Conservation (phyloP, 352 stramenopile species). For the Globisporangium splendens region DNA sequence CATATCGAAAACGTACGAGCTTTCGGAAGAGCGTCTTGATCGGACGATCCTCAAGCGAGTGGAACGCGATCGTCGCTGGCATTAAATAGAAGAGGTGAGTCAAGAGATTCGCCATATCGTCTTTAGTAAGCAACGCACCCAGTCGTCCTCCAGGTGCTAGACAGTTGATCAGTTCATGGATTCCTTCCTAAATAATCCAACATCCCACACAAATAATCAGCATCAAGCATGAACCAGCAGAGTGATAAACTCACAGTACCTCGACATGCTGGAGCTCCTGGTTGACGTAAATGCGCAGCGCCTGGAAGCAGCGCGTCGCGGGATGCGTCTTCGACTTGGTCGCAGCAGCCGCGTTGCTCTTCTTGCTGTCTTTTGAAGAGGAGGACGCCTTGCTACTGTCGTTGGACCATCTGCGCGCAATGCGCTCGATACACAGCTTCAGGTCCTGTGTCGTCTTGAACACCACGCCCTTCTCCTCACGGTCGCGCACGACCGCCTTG, state of each 20-base stretch:
- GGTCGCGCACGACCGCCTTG: slow-evolving; percentile 71
- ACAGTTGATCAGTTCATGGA: slow-evolving; percentile 49
- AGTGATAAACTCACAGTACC: slow-evolving; percentile 6
- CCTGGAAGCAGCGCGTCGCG: slow-evolving; percentile 78
- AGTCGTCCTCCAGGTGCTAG: slow-evolving; percentile 56
- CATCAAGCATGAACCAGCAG: neutral
- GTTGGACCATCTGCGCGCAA: slow-evolving; percentile 59
- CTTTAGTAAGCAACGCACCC: slow-evolving; percentile 19
- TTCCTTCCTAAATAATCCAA: slow-evolving; percentile 20
- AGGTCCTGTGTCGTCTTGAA: slow-evolving; percentile 68
- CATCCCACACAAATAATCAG: neutral
- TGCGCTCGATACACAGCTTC: slow-evolving; percentile 71
- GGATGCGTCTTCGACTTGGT: slow-evolving; percentile 38
- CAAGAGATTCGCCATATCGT: neutral
- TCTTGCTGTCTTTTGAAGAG: neutral
- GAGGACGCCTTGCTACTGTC: slow-evolving; percentile 9
- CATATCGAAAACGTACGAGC: slow-evolving; percentile 27
- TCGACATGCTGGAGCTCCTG: slow-evolving; percentile 73
- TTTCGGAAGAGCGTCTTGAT: slow-evolving; percentile 78
- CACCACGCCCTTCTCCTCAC: slow-evolving; percentile 39
- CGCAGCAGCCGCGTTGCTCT: slow-evolving; percentile 10
- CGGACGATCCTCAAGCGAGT: slow-evolving; percentile 78
- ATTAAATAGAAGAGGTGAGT: too few relatives aligned
- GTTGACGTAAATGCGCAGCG: slow-evolving; percentile 79
- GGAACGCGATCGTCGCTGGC: slow-evolving; percentile 78